Conservation (phyloP, 106 monocot species). For the Platanthera zijinensis region DNA sequence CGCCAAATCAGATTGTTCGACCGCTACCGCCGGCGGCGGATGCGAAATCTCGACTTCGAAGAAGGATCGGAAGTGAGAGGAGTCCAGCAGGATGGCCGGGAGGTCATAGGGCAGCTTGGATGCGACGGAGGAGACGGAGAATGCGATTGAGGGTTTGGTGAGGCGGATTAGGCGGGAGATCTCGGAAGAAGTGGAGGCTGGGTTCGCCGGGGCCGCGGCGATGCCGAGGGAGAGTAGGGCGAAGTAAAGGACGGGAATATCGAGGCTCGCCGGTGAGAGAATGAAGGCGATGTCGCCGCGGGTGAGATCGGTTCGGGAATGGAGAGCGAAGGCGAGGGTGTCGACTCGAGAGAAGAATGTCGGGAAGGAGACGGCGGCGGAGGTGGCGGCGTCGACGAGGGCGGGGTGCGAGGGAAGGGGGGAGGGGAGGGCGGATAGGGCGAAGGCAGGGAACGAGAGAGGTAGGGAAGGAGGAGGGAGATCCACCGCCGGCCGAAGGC, state of each 20-base stretch:
- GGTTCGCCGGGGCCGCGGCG: constrained; percentile 52
- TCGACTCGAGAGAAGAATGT: constrained; percentile 19
- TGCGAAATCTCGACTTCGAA: background rate
- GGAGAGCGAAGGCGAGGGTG: constrained; percentile 29
- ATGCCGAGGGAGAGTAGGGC: constrained; percentile 60
- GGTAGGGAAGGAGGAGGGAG: constrained; percentile 26
- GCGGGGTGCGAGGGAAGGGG: constrained; percentile 39
- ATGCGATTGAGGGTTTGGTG: constrained; percentile 27
- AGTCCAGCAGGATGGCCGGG: constrained; percentile 38
- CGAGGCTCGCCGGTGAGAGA: constrained; percentile 29
- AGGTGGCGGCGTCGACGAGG: constrained; percentile 30
- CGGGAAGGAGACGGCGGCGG: constrained; percentile 30
- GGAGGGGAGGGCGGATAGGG: constrained; percentile 38
- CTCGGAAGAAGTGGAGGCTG: constrained; percentile 39
- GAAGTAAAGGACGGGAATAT: constrained; percentile 54
- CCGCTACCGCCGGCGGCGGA: background rate
- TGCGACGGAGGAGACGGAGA: constrained; percentile 26
- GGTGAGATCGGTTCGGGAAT: constrained; percentile 5
- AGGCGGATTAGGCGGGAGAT: constrained; percentile 41
- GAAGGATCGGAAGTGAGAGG: constrained; percentile 33
- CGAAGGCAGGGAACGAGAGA: constrained; percentile 32
- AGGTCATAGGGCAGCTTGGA: constrained; percentile 27
- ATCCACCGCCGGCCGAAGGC: constrained; percentile 28
- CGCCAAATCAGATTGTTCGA: constrained; percentile 50
- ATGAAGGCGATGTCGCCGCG: constrained; percentile 45